These are phyloP conservation scores for Schoenoplectus triqueter DNA, from an alignment of 202 grass and related monocot genomes.

Conservation along the genomic window DNA sequence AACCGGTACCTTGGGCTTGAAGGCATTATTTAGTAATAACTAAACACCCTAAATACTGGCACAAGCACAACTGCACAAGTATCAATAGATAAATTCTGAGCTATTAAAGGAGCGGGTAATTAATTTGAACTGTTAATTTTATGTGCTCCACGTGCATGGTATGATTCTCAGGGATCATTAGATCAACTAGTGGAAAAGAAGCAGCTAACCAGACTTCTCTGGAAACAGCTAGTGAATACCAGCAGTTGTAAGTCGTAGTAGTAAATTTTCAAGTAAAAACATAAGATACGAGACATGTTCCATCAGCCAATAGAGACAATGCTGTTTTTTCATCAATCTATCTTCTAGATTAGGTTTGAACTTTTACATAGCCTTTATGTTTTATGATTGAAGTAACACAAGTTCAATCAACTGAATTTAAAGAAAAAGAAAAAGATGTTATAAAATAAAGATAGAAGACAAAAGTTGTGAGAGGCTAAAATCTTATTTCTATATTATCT, in stretches of 20 bases:
- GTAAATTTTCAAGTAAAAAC: constrained; percentile 4
- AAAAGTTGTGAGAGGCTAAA: too few relatives aligned
- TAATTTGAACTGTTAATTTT: background rate
- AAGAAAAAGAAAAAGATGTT: too few relatives aligned
- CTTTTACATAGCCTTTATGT: constrained; percentile 13
- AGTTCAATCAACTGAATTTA: constrained; percentile 2
- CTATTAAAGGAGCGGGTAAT: background rate
- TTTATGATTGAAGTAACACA: constrained; percentile 23
- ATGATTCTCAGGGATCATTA: background rate
- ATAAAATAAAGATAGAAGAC: too few relatives aligned
- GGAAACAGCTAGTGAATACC: background rate
- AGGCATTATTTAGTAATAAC: background rate
- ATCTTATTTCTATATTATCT: too few relatives aligned
- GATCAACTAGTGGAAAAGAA: background rate
- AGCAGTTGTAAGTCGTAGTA: background rate
- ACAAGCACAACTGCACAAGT: background rate
- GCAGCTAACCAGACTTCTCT: background rate
- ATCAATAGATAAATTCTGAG: background rate
- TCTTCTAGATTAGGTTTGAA: background rate
- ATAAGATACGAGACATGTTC: background rate
- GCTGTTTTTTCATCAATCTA: background rate
- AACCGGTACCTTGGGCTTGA: background rate
- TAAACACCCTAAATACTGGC: background rate
- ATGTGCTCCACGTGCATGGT: background rate
- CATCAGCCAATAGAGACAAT: background rate